Evolutionary conservation across 495 filamentous ascomycete genomes (phyloP), one percentile per base, ranked within the genome.

Genomic region (Aspergillus carlsbadensis): DNA sequence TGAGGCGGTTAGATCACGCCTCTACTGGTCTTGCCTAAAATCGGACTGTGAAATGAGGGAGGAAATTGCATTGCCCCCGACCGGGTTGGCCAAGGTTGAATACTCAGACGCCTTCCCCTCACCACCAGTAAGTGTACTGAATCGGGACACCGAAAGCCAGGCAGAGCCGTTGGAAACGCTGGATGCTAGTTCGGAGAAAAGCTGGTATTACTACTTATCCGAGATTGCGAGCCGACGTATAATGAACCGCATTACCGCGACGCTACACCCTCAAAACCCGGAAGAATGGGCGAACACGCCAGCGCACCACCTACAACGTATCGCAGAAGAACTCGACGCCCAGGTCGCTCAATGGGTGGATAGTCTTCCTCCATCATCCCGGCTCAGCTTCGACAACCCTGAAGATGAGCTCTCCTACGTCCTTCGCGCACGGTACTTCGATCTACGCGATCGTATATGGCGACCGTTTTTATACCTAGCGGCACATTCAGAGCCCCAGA

Each of bases 121-220:
- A 11, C 41, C 41, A 17, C 41, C 41, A 29, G 26, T 29, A 8
- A 29, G 26, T 8, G 26, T 29, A 29, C 26, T 29, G 26, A 29
- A 29, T 8, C 8, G 4, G 26, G 8, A 8, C 26, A 4, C 26
- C 26, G 26, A 29, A 8, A 29, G 4, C 26, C 26, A 29, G 1
- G 5, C 41, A 17, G 41, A 44, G 41, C 22, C 22, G 41, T 20
- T 21, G 41, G 18, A 29, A 29, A 29, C 41, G 0, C 17, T 11
- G 1, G 10, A 17, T 21, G 41, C 41, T 17, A 17, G 21, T 4
- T 21, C 4, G 1, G 41, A 44, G 18, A 13, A 17, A 11, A 44
- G 41, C 18, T 44, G 41, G 41, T 44, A 20, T 21, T 44, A 44
- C 41, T 44, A 44, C 41, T 21, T 44, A 44, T 17, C 41, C 17